These are phyloP conservation scores for Gentiana straminea DNA, from an alignment of 257 asterid species.

Conservation along the genomic window DNA sequence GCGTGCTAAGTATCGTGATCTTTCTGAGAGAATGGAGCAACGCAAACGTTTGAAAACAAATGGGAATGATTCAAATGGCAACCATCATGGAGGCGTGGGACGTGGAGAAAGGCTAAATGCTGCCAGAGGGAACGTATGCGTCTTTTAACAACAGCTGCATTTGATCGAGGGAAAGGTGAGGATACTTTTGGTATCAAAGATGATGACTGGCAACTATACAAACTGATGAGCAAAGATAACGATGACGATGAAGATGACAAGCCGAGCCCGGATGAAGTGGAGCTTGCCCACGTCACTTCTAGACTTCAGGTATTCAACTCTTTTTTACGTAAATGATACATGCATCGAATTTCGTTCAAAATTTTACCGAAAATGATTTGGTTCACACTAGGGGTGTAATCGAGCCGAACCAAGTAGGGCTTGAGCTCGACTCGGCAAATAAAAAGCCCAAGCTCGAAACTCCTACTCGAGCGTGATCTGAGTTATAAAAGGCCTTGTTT, in stretches of 20 bases:
- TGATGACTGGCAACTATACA: slow-evolving; percentile 99
- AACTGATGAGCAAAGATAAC: slow-evolving; percentile 85
- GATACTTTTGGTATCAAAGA: slow-evolving; percentile 90
- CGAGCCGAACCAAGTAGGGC: too few species aligned
- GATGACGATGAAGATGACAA: slow-evolving; percentile 69
- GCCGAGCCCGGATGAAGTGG: slow-evolving; percentile 72
- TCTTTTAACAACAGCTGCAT: slow-evolving; percentile 95
- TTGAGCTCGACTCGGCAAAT: too few species aligned
- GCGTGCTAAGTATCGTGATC: slow-evolving; percentile 67
- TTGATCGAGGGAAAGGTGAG: slow-evolving; percentile 97
- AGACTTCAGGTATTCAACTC: slow-evolving; percentile 58
- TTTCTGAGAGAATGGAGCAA: slow-evolving; percentile 76
- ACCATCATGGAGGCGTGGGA: slow-evolving; percentile 82
- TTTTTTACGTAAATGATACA: too few species aligned
- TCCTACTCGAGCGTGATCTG: too few species aligned
- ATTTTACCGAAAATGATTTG: too few species aligned
- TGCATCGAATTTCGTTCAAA: too few species aligned
- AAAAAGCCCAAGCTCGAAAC: too few species aligned
- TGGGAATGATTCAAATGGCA: slow-evolving; percentile 69
- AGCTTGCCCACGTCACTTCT: slow-evolving; percentile 72
- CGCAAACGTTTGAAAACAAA: slow-evolving; percentile 72
- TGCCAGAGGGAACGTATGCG: slow-evolving; percentile 98
- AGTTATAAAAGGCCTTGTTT: too few species aligned
- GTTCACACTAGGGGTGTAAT: too few species aligned
- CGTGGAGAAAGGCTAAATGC: slow-evolving; percentile 95